Evolutionary conservation across 768 basidiomycete species (phyloP), one percentile per base, ranked within the genome.

Genomic region (Mycena maculata): DNA sequence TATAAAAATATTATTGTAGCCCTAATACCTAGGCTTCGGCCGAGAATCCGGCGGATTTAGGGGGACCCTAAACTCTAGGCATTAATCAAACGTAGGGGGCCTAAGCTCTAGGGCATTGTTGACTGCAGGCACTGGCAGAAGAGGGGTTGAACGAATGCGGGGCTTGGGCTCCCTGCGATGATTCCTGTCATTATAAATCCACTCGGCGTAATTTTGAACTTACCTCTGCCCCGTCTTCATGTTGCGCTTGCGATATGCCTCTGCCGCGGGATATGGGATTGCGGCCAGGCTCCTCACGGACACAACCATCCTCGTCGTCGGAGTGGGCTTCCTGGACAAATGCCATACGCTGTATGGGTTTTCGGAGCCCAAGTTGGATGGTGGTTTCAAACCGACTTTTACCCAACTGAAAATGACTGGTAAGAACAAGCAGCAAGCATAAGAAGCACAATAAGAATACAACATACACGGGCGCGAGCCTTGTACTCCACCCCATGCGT

Each of bases 231-330:
- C 63, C 8, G 27, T 3, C 25, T 58, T 57, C 30, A 23, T n/a
- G 30, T 57, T 64, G 13, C 64, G 64, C 44, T 50, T 47, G 2
- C 54, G 33, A 39, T 64, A 64, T n/a, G 9, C n/a, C 20, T 64
- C 63, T 1, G 63, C 47, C 3, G 9, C 38, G 5, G 47, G 25
- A 42, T 65, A 53, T 18, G 1, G 63, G 63, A 38, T 65, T 65
- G 28, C 55, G 63, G 8, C 63, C 63, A 0, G 55, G 55, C 56
- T 65, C 58, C 38, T 42, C 30, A 16, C 56, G 63, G 27, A 65
- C 63, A 22, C 22, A 4, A 6, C 33, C 23, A 8, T 45, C 45
- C 5, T n/a, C 31, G 20, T 65, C 63, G 18, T 65, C 63, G 4
- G 63, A 65, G 33, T 65, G 63, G 16, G 30, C 47, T 18, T 57